Conservation (phyloP, 495 filamentous ascomycete genomes). For the Trichoderma orchidacearum region DNA sequence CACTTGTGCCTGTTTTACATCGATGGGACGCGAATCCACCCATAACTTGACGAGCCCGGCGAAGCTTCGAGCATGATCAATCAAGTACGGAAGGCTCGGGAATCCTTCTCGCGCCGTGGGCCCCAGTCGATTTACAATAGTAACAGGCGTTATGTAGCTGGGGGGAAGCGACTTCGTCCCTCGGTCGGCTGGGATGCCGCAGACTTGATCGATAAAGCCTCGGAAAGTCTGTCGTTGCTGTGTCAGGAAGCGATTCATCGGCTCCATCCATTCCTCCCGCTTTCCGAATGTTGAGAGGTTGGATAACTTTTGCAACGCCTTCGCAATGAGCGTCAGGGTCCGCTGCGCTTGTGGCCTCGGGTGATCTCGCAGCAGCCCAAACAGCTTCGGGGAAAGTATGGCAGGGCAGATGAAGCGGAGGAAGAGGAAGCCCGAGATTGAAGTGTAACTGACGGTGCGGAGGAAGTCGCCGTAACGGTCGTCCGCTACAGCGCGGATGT, state of each 20-base stretch:
- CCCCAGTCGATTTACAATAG: slow-evolving; percentile 75
- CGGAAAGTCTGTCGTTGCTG: slow-evolving; percentile 64
- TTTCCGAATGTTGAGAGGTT: slow-evolving; percentile 88
- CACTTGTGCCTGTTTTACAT: slow-evolving; percentile 11
- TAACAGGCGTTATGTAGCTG: slow-evolving; percentile 84
- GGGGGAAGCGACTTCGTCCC: slow-evolving; percentile 55
- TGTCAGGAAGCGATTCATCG: slow-evolving; percentile 73
- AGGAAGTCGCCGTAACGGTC: slow-evolving; percentile 95
- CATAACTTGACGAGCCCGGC: slow-evolving; percentile 82
- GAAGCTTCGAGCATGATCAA: slow-evolving; percentile 81
- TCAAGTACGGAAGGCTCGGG: slow-evolving; percentile 83
- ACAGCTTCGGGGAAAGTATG: slow-evolving; percentile 91
- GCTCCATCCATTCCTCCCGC: slow-evolving; percentile 98
- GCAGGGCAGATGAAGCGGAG: slow-evolving; percentile 93
- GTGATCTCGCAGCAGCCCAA: slow-evolving; percentile 78
- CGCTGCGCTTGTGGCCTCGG: slow-evolving; percentile 77
- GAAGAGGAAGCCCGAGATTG: slow-evolving; percentile 93
- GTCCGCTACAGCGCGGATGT: slow-evolving; percentile 86
- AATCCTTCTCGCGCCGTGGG: slow-evolving; percentile 82
- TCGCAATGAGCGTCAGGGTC: slow-evolving; percentile 85
- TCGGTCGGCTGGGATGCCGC: slow-evolving; percentile 61
- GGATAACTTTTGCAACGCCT: slow-evolving; percentile 87
- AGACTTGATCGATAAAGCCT: slow-evolving; percentile 75
- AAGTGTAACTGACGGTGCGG: slow-evolving; percentile 85
- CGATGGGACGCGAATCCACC: slow-evolving; percentile 43